Percentiles rank a stretch among this genome's conserved stretches.
phyloP scores from a whole-genome alignment of 176 grass and related monocot species.

The Aegilops longissima region DNA sequence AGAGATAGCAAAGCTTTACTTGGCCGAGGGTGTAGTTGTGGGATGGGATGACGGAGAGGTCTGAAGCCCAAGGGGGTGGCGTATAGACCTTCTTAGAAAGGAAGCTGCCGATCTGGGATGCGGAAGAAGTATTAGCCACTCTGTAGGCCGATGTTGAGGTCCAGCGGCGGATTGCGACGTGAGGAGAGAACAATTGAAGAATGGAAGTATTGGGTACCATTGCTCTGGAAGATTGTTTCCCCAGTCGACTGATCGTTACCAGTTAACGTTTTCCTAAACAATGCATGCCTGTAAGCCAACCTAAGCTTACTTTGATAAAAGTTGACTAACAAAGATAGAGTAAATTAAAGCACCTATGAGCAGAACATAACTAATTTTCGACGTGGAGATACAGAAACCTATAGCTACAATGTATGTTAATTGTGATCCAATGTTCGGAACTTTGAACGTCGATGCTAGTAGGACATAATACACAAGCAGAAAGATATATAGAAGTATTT shows the following conservation, averaged over 20 bases:
- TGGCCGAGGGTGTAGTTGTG: slow-evolving; percentile 72
- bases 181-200: background rate
- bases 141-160: background rate
- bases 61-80: slow-evolving; percentile 74
- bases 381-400: background rate
- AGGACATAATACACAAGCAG: background rate
- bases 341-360: background rate
- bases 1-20: slow-evolving; percentile 32
- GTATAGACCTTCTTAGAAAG: slow-evolving; percentile 75
- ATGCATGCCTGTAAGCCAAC: too few species aligned
- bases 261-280: background rate
- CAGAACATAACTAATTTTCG: background rate
- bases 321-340: background rate
- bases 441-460: background rate
- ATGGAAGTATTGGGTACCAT: background rate
- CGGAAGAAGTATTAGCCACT: slow-evolving; percentile 12
- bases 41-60: slow-evolving; percentile 62
- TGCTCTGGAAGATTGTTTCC: background rate
- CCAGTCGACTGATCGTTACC: background rate
- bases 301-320: too few species aligned
- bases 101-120: slow-evolving; percentile 61
- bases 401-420: background rate
- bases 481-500: too few species aligned
- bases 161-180: background rate
- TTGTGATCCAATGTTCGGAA: background rate